These are phyloP conservation scores for Vitis hybrid DNA, from an alignment of 177 flowering plant species.

Conservation along the genomic window DNA sequence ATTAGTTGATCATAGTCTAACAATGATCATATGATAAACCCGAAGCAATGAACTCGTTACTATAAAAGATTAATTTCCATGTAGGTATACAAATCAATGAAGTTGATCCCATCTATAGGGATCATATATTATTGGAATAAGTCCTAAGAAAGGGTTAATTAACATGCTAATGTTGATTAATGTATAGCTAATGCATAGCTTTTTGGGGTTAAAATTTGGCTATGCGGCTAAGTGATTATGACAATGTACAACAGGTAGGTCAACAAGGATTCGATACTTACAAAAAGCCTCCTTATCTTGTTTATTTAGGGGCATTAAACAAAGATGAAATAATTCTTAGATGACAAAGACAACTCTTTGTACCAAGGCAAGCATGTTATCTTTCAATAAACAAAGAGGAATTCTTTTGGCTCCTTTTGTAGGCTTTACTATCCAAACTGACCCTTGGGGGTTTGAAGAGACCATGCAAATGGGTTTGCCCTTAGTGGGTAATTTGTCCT, in stretches of 20 bases:
- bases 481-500: background rate
- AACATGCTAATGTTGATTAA: too few relatives aligned
- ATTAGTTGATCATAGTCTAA: background rate
- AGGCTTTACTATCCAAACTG: background rate
- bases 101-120: too few relatives aligned
- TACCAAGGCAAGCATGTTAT: constrained; percentile 3
- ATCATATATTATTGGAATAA: too few relatives aligned
- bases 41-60: too few relatives aligned
- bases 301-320: background rate
- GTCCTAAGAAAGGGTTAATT: too few relatives aligned
- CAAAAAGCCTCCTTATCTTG: background rate
- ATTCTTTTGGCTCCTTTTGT: too few relatives aligned
- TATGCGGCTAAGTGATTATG: background rate
- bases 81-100: too few relatives aligned
- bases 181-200: background rate
- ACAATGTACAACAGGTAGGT: background rate
- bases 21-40: background rate
- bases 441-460: constrained; percentile 3
- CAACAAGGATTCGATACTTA: constrained; percentile 4
- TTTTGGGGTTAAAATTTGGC: background rate
- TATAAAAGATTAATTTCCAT: too few relatives aligned
- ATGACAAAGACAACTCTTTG: constrained; percentile 1
- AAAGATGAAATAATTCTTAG: background rate
- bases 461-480: background rate
- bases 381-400: background rate